Evolutionary conservation across 2,329 filamentous ascomycete species (phyloP).

Genomic region (Venturia nashicola): DNA sequence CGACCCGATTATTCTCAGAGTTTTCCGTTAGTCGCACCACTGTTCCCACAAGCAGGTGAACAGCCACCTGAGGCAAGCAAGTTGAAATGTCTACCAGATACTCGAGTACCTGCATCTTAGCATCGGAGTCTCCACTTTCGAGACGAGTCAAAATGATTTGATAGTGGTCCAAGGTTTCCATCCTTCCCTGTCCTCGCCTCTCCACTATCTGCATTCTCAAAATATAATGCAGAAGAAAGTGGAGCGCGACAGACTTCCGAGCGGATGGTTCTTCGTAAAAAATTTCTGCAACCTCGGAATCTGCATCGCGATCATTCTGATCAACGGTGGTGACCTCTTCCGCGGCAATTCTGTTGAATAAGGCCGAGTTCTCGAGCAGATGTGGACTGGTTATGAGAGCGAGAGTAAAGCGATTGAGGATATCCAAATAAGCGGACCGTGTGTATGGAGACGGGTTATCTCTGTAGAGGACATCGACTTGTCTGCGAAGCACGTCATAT

Average conservation of each 20-base stretch:
- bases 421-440: neutral
- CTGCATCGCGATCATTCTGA: neutral
- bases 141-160: constrained; percentile 1
- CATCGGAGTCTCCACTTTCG: neutral
- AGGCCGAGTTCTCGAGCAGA: neutral
- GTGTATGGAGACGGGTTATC: constrained; percentile 5
- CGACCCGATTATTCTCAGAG: neutral
- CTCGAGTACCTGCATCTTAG: neutral
- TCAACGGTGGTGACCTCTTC: neutral
- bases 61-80: neutral
- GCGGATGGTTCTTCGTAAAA: neutral
- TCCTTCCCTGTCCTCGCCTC: neutral
- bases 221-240: constrained; percentile 2
- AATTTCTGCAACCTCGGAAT: constrained; percentile 1
- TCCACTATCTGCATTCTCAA: neutral
- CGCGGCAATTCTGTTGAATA: neutral
- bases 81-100: neutral
- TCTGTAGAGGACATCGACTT: neutral
- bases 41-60: constrained; percentile 3
- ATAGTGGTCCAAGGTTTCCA: neutral
- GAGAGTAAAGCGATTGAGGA: constrained; percentile 2
- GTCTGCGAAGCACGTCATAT: neutral
- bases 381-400: neutral
- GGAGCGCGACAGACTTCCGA: neutral
- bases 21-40: constrained; percentile 11